Conservation (phyloP, 1,284 basidiomycete genomes). For the Coniferiporia weirii region DNA sequence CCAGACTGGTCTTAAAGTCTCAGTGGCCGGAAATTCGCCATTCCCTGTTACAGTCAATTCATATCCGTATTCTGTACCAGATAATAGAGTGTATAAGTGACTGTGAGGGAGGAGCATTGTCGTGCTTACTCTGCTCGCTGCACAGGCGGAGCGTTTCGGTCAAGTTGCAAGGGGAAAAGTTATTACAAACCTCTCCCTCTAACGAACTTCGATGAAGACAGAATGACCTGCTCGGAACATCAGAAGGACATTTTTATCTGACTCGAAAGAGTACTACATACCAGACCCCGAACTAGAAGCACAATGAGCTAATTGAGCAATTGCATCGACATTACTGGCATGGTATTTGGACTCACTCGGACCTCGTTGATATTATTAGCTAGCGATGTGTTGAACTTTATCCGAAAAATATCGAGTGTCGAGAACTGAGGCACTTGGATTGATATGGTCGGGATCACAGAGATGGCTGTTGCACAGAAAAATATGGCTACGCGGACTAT, state of each 20-base stretch:
- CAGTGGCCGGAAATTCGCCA: background rate
- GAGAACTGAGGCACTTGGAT: background rate
- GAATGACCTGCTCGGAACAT: conserved; percentile 2
- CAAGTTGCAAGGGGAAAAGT: conserved; percentile 7
- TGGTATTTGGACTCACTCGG: background rate
- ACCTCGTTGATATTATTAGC: conserved; percentile 3
- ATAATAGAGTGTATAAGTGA: background rate
- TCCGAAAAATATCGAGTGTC: conserved; percentile 2
- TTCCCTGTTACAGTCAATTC: background rate
- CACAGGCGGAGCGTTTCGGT: conserved; percentile 1
- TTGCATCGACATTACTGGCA: background rate
- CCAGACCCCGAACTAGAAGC: background rate
- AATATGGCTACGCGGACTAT: background rate
- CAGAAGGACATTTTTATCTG: background rate
- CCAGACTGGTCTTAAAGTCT: background rate
- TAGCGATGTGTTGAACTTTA: background rate
- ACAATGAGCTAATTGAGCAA: background rate
- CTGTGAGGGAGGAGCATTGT: background rate
- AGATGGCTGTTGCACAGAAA: conserved; percentile 2
- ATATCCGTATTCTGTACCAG: background rate
- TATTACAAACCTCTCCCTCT: background rate
- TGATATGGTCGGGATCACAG: conserved; percentile 10
- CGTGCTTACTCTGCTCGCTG: conserved; percentile 1
- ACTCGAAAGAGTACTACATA: background rate
- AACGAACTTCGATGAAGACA: conserved; percentile 1